A percentile compares a stretch with the other conserved stretches of the same genome.
These are phyloP conservation scores for Globisporangium sylvaticum DNA, from an alignment of 352 stramenopile species.

Conservation along the genomic window DNA sequence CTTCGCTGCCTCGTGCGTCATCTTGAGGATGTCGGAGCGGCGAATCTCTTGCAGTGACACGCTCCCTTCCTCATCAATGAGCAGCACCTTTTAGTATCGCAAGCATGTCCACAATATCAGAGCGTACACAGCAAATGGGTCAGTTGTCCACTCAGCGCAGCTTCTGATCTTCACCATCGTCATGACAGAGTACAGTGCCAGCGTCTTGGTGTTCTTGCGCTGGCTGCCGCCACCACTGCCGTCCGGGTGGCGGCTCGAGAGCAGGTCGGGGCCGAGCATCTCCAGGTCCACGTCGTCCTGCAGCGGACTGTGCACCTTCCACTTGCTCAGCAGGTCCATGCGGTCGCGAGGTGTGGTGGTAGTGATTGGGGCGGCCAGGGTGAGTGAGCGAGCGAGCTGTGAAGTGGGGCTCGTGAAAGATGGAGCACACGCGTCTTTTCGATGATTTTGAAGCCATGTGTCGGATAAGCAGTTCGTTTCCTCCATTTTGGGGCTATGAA, in stretches of 20 bases:
- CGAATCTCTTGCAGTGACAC: slow-evolving; percentile 14
- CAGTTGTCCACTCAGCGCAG: background rate
- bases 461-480: too few relatives aligned
- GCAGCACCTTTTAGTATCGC: slow-evolving; percentile 13
- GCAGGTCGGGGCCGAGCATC: slow-evolving; percentile 16
- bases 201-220: slow-evolving; percentile 16
- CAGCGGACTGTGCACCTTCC: slow-evolving; percentile 12
- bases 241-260: slow-evolving; percentile 14
- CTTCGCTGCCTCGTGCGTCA: slow-evolving; percentile 14
- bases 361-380: too few relatives aligned
- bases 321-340: slow-evolving; percentile 14
- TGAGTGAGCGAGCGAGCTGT: background rate
- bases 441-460: too few relatives aligned
- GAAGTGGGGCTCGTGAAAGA: background rate
- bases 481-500: too few relatives aligned
- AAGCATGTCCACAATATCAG: background rate
- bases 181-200: slow-evolving; percentile 2
- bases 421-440: too few relatives aligned
- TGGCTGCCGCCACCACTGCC: background rate
- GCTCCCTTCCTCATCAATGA: slow-evolving; percentile 14
- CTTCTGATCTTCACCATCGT: background rate
- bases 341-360: too few relatives aligned
- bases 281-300: slow-evolving; percentile 16
- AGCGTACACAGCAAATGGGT: background rate
- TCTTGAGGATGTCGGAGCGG: slow-evolving; percentile 20